Percentiles rank a stretch among this genome's conserved stretches.
Evolutionary conservation across 129 eudicot genomes (phyloP).

Genomic region (Deinandra increscens): DNA sequence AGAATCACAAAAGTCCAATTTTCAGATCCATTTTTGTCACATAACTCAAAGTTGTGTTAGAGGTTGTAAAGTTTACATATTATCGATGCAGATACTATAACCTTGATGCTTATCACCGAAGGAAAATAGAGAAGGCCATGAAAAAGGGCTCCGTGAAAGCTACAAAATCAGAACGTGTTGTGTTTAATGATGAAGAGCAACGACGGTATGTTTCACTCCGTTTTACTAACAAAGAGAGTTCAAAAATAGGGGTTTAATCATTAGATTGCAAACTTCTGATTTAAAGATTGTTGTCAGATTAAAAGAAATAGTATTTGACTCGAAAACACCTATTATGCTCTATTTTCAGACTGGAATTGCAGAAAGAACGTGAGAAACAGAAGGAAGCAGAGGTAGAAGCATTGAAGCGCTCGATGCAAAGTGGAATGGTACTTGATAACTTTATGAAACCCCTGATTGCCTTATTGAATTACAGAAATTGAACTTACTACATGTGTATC

Average conservation of each 20-base stretch:
- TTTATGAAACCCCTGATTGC: neutral
- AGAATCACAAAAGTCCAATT: neutral
- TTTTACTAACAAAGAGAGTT: neutral
- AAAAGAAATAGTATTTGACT: neutral
- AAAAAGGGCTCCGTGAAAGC: slow-evolving; percentile 65
- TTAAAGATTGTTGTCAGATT: neutral
- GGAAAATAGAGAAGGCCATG: slow-evolving; percentile 70
- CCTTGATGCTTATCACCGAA: slow-evolving; percentile 86
- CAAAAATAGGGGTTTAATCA: neutral
- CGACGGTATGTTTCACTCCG: slow-evolving; percentile 56
- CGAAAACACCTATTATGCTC: neutral
- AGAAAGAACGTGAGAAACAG: slow-evolving; percentile 71
- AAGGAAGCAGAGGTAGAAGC: slow-evolving; percentile 80
- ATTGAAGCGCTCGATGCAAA: slow-evolving; percentile 72
- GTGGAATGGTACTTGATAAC: slow-evolving; percentile 64
- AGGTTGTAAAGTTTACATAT: slow-evolving; percentile 10
- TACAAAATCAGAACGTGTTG: slow-evolving; percentile 59
- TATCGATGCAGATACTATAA: slow-evolving; percentile 62
- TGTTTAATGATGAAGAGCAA: slow-evolving; percentile 90
- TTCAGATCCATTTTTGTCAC: neutral
- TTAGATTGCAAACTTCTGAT: neutral
- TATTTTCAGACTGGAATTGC: slow-evolving; percentile 66
- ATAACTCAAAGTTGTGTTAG: slow-evolving; percentile 2
- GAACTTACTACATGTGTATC: slow-evolving; percentile 7
- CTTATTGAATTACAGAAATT: neutral